These are phyloP conservation scores for Cetradonia linearis DNA, from an alignment of 495 filamentous ascomycete species.

Conservation along the genomic window DNA sequence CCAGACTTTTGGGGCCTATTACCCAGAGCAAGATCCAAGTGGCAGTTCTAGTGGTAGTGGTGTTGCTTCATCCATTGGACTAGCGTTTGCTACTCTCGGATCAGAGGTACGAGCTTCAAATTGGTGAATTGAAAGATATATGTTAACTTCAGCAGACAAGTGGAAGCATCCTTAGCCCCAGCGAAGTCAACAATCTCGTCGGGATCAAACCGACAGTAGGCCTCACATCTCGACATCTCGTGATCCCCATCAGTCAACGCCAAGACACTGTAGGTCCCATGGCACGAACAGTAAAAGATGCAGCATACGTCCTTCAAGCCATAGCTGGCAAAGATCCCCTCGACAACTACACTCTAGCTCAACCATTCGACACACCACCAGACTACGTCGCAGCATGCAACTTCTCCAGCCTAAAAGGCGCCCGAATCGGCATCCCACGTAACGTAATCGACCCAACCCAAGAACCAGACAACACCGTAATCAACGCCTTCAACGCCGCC, in stretches of 20 bases:
- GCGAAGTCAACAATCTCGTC: slow-evolving; percentile 37
- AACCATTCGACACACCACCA: slow-evolving; percentile 35
- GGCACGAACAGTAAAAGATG: slow-evolving; percentile 55
- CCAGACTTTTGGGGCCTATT: slow-evolving; percentile 42
- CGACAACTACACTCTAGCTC: slow-evolving; percentile 46
- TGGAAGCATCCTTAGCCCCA: slow-evolving; percentile 34
- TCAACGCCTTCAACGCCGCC: slow-evolving; percentile 38
- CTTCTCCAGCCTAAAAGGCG: slow-evolving; percentile 36
- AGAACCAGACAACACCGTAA: slow-evolving; percentile 27
- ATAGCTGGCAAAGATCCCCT: slow-evolving; percentile 46
- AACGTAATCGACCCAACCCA: slow-evolving; percentile 33
- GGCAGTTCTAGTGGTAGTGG: slow-evolving; percentile 46
- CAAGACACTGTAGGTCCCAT: slow-evolving; percentile 60
- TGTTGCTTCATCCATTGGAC: slow-evolving; percentile 40
- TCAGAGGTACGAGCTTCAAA: slow-evolving; percentile 25
- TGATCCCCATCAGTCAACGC: slow-evolving; percentile 51
- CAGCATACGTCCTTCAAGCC: slow-evolving; percentile 52
- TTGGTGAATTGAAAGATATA: not conserved
- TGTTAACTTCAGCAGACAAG: slow-evolving; percentile 26
- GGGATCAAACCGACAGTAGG: slow-evolving; percentile 62
- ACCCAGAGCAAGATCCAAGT: slow-evolving; percentile 42
- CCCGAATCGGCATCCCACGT: slow-evolving; percentile 43
- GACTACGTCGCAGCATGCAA: slow-evolving; percentile 45
- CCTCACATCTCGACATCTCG: slow-evolving; percentile 49
- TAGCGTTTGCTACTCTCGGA: slow-evolving; percentile 41